Conservation (phyloP, 169 alveolate species). For the Eimeria falciformis region DNA sequence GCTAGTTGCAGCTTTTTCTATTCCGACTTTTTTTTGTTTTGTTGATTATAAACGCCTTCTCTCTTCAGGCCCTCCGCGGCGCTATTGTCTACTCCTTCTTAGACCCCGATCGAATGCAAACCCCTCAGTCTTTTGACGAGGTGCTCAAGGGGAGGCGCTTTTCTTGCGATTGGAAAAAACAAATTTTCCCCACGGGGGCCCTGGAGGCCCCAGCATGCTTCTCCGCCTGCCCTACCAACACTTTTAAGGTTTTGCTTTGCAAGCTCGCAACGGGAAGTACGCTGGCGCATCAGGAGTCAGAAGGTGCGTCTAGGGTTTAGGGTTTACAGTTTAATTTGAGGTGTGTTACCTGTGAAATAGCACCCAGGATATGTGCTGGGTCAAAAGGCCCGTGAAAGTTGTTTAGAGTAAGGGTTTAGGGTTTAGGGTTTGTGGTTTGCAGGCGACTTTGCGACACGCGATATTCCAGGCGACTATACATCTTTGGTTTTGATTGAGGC, state of each 20-base stretch:
- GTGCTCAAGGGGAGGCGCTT: slow-evolving; percentile 51
- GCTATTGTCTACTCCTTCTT: slow-evolving; percentile 80
- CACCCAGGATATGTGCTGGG: neutral
- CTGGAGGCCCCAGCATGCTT: slow-evolving; percentile 85
- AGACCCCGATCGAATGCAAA: slow-evolving; percentile 82
- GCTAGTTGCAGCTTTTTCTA: neutral
- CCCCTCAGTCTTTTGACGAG: slow-evolving; percentile 84
- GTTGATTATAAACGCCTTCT: neutral
- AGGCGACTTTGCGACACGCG: slow-evolving; percentile 28
- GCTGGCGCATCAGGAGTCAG: slow-evolving; percentile 43
- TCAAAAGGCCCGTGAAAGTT: neutral
- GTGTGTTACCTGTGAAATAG: neutral
- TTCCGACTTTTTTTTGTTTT: neutral
- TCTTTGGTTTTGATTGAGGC: neutral
- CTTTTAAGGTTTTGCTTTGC: slow-evolving; percentile 81
- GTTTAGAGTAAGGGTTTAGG: slow-evolving; percentile 25
- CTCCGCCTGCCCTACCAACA: slow-evolving; percentile 84
- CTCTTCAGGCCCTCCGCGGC: slow-evolving; percentile 81
- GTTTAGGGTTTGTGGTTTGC: neutral
- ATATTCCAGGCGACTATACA: slow-evolving; percentile 50
- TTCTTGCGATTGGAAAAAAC: slow-evolving; percentile 72
- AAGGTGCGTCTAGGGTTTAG: neutral
- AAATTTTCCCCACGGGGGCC: slow-evolving; percentile 81
- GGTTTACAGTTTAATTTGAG: neutral
- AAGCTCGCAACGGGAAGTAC: slow-evolving; percentile 82